Evolutionary conservation across 495 filamentous ascomycete genomes (phyloP), one percentile per base, ranked within the genome.

Genomic region (Amorphotheca resinae): DNA sequence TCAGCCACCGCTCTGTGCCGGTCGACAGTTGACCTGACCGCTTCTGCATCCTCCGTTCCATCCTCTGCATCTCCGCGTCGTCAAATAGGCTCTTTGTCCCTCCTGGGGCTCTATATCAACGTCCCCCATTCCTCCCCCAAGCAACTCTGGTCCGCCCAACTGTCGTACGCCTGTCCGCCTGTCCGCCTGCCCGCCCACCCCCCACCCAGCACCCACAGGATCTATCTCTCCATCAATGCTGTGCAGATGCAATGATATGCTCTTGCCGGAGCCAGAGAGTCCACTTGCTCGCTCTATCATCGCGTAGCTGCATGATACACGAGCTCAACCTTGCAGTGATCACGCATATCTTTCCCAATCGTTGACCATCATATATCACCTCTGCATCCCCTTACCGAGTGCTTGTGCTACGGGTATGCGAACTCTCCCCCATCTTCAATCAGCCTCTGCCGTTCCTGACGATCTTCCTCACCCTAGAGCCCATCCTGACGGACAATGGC

Each of bases 191-290:
- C n/a, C n/a, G n/a, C n/a, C n/a, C n/a, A 42, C 41, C 45, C 45
- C 50, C 45, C 42, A 22, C 18, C 22, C 33, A 22, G 28, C 30
- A 14, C 38, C 21, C 40, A 47, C 21, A 38, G 14, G 12, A 25
- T 16, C 23, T 40, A n/a, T n/a, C n/a, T 3, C 38, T 21, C 23
- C 9, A 34, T 16, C 28, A 23, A 39, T 22, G 14, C 25, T 16
- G 9, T 37, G n/a, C 23, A 39, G 36, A 49, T 49, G 51, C 51
- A 46, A 53, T 53, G 51, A 53, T 39, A 46, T 30, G 33, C 40
- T 20, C 26, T n/a, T 44, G 28, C 46, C 36, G 49, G 28, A 46
- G 35, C 7, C 18, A 34, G 46, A 41, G 51, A 46, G 45, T 46
- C 41, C 46, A 41, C 26, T 35, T 44, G 42, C 46, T 38, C 51